Conservation (phyloP, 305 asterid genomes). For the Fraxinus albicans region DNA sequence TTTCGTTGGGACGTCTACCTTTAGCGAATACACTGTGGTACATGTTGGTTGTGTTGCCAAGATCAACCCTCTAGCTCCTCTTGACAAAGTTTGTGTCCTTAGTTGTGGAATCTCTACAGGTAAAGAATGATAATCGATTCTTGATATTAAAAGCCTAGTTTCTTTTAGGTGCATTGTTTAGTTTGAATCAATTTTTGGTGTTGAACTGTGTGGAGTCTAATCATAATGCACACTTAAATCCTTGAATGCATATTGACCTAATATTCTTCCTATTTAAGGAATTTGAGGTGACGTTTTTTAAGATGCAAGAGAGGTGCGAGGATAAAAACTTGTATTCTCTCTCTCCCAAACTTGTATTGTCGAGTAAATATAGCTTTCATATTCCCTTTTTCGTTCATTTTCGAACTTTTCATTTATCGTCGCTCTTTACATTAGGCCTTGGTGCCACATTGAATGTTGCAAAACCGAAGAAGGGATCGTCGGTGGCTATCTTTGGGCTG, state of each 20-base stretch:
- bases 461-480: conserved; percentile 67
- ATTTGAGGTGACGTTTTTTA: too few relatives aligned
- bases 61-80: conserved; percentile 51
- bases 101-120: conserved; percentile 71
- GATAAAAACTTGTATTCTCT: too few relatives aligned
- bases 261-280: neutral
- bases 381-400: neutral
- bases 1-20: conserved; percentile 63
- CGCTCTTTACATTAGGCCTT: conserved; percentile 34
- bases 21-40: conserved; percentile 59
- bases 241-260: neutral
- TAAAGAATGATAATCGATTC: conserved; percentile 3
- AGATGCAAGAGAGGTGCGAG: too few relatives aligned
- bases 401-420: neutral
- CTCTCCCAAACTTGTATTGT: too few relatives aligned
- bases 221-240: neutral
- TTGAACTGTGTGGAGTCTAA: neutral
- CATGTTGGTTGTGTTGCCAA: conserved; percentile 58
- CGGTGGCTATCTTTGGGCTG: conserved; percentile 74
- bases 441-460: conserved; percentile 88
- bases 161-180: neutral
- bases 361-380: too few relatives aligned
- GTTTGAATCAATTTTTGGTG: neutral
- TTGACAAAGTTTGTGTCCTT: conserved; percentile 55
- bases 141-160: neutral